Base-by-base conservation (phyloP, 768 basidiomycete species). In the Lentinula detonsa region DNA sequence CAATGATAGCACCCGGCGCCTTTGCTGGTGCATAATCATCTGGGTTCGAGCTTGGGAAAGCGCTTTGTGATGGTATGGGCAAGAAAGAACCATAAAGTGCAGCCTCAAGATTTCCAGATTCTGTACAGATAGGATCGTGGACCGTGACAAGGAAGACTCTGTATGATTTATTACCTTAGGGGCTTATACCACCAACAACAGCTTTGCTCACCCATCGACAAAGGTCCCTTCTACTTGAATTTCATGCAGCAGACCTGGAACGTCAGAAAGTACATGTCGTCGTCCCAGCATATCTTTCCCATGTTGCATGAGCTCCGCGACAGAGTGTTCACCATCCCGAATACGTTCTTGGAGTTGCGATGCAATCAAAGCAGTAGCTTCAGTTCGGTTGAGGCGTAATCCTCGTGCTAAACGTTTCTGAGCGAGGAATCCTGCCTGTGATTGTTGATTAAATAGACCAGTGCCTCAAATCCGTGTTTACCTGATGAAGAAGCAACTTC, bases 91-190 rank as follows among this genome's bases (percentile, higher is more conserved):
- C 94, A 63, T 94, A 93, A n/a, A 99, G 79, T 0, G 96, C 95
- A n/a, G 87, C 83, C 4, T 75, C 75, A 18, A 98, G 75, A 68
- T 95, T 76, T 0, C 94, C 93, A 43, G 81, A 73, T 61, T 93
- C 86, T 0, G 93, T 87, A 70, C 89, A 93, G 63, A 99, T 88
- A 18, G 97, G 96, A 66, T 96, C 90, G 68, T 98, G 95, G 1
- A 98, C 93, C 0, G 96, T 96, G 40, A 98, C 95, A n/a, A 99
- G 82, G 75, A 98, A 99, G 0, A 93, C 90, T 0, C 88, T 91
- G 63, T 67, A 58, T 34, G 51, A 51, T n/a, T n/a, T n/a, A n/a
- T 37, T 51, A 8, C 33, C 11, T 39, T 55, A 42, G 43, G 54
- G 40, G 31, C 28, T 18, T 55, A 31, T 60, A 39, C 11, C 2